Percentiles rank a stretch among this genome's conserved stretches.
phyloP scores from a whole-genome alignment of 495 filamentous ascomycete genomes.

The Penicillium argentinense region DNA sequence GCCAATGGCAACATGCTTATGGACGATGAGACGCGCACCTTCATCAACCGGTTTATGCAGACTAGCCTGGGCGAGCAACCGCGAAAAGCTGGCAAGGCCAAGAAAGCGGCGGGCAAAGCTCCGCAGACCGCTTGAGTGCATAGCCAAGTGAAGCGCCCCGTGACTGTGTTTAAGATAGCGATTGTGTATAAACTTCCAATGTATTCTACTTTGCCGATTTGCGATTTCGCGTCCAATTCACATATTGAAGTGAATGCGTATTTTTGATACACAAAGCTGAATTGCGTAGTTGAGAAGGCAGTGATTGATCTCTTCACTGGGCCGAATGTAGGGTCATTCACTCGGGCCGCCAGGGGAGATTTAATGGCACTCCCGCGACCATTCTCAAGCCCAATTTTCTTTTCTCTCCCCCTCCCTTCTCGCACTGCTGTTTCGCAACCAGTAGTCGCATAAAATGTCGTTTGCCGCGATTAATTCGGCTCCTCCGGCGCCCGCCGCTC shows the following conservation, averaged over 20 bases:
- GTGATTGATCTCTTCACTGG: too few relatives aligned
- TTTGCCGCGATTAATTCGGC: constrained; percentile 45
- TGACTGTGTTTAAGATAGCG: constrained; percentile 28
- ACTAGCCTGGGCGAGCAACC: constrained; percentile 14
- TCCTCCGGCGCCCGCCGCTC: constrained; percentile 14
- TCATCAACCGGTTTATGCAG: constrained; percentile 38
- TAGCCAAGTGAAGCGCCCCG: too few relatives aligned
- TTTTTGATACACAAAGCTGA: too few relatives aligned
- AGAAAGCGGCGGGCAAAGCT: constrained; percentile 8
- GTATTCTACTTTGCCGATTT: constrained; percentile 43
- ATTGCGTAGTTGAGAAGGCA: too few relatives aligned
- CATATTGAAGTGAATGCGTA: too few relatives aligned
- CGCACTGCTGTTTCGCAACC: constrained; percentile 12
- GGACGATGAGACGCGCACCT: constrained; percentile 30
- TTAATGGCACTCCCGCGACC: constrained; percentile 13
- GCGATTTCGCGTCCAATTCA: constrained; percentile 18
- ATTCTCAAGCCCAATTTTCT: constrained; percentile 16
- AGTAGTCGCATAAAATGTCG: constrained; percentile 36
- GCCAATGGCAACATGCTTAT: constrained; percentile 38
- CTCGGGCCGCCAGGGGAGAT: constrained; percentile 14
- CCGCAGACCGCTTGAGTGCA: constrained; percentile 9
- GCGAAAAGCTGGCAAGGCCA: constrained; percentile 10
- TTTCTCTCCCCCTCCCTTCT: constrained; percentile 8
- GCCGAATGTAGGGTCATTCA: neutral
- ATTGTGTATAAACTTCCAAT: constrained; percentile 38